Conservation (phyloP, 331 rosid species). For the Arachis monticola region DNA sequence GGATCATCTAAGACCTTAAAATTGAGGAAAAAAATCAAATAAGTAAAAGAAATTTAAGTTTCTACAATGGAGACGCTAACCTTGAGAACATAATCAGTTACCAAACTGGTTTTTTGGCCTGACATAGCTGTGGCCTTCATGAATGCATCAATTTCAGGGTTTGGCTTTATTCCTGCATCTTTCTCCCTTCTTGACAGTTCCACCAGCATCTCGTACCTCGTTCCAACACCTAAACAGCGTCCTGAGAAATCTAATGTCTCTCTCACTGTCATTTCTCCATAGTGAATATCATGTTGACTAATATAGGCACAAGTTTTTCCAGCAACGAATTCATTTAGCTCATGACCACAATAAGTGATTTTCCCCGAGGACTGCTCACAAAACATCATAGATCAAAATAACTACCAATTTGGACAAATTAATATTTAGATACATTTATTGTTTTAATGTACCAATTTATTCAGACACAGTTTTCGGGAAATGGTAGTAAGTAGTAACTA, state of each 20-base stretch:
- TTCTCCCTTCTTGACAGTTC: conserved; percentile 72
- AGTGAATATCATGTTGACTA: conserved; percentile 63
- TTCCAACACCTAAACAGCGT: conserved; percentile 64
- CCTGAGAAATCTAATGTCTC: conserved; percentile 70
- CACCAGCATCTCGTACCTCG: conserved; percentile 57
- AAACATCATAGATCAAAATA: neutral
- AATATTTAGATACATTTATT: no score
- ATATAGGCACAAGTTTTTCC: conserved; percentile 27
- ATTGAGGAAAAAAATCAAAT: neutral
- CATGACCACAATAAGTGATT: conserved; percentile 68
- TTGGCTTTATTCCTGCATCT: conserved; percentile 65
- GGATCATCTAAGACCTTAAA: neutral
- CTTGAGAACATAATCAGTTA: conserved; percentile 75
- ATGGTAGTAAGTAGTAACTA: no score
- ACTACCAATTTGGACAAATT: no score
- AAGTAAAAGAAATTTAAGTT: no score
- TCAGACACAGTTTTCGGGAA: no score
- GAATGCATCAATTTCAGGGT: conserved; percentile 73
- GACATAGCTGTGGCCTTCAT: conserved; percentile 72
- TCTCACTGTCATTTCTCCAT: conserved; percentile 73
- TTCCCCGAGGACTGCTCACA: conserved; percentile 52
- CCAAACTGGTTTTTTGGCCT: conserved; percentile 68
- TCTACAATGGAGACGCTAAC: conserved; percentile 31
- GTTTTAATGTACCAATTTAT: no score
- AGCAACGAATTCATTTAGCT: conserved; percentile 57